These are phyloP conservation scores for Truncatella angustata DNA, from an alignment of 2,329 filamentous ascomycete species.

Conservation along the genomic window DNA sequence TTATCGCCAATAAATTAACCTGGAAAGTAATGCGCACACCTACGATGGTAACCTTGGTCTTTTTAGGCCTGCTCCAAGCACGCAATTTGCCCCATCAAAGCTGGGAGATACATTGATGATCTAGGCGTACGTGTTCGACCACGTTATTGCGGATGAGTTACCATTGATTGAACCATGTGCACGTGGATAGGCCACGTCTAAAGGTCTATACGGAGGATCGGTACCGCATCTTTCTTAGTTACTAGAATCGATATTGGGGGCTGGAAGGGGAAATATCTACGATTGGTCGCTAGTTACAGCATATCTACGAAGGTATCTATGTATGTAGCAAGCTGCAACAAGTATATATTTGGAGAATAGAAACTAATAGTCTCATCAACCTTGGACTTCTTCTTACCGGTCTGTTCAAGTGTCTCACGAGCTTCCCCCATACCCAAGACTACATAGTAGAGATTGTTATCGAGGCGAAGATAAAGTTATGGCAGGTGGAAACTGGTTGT, in stretches of 20 bases:
- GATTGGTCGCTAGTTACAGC: not conserved
- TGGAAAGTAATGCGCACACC: not conserved
- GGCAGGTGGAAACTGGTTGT: not conserved
- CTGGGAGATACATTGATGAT: no score
- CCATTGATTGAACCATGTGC: not conserved
- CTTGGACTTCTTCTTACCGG: not conserved
- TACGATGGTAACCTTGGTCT: not conserved
- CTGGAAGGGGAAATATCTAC: not conserved
- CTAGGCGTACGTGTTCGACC: no score
- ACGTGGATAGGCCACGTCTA: not conserved
- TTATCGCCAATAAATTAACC: not conserved
- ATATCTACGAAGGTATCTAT: no score
- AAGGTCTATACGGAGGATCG: not conserved
- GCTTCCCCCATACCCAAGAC: no score
- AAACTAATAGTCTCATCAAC: not conserved
- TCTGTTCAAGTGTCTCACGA: not conserved
- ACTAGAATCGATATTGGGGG: not conserved
- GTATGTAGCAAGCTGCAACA: no score
- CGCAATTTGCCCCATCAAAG: no score
- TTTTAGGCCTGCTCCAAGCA: constrained; percentile 1
- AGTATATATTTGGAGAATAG: no score
- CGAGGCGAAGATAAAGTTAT: not conserved
- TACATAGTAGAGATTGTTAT: no score
- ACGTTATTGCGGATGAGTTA: no score
- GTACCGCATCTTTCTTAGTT: not conserved